Evolutionary conservation across 2,329 filamentous ascomycete species (phyloP).

Genomic region (Lachnellula arida): DNA sequence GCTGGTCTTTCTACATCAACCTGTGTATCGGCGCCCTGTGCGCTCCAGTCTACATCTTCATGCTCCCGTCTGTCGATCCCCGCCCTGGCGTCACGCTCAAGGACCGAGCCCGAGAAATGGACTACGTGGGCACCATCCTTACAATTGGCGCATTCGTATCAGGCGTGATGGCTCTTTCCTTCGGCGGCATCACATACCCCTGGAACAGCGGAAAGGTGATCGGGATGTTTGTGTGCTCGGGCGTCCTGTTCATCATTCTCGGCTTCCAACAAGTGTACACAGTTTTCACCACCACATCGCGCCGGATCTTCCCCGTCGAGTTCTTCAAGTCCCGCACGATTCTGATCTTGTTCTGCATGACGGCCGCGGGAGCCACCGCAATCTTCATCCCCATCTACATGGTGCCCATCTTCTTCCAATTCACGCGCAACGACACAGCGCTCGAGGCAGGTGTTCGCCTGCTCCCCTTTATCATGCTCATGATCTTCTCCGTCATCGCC

Average conservation of each 20-base stretch:
- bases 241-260: constrained; percentile 31
- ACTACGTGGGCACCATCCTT: constrained; percentile 26
- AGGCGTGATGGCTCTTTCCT: constrained; percentile 33
- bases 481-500: constrained; percentile 33
- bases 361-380: constrained; percentile 24
- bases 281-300: constrained; percentile 23
- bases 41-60: constrained; percentile 38
- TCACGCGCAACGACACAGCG: constrained; percentile 43
- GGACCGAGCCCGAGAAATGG: constrained; percentile 23
- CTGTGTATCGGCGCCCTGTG: constrained; percentile 42
- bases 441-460: constrained; percentile 40
- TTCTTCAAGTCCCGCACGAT: constrained; percentile 36
- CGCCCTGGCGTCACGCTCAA: constrained; percentile 20
- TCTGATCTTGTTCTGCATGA: constrained; percentile 35
- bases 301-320: constrained; percentile 29
- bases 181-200: constrained; percentile 30
- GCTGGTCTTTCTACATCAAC: constrained; percentile 54
- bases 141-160: constrained; percentile 33
- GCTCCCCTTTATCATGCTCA: constrained; percentile 34
- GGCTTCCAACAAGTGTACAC: constrained; percentile 25
- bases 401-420: constrained; percentile 48
- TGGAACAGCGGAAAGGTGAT: constrained; percentile 30
- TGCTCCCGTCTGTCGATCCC: constrained; percentile 31
- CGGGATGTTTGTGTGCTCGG: constrained; percentile 40
- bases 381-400: constrained; percentile 30